These are phyloP conservation scores for Karstenula rhodostoma DNA, from an alignment of 2,329 filamentous ascomycete species.

Conservation along the genomic window DNA sequence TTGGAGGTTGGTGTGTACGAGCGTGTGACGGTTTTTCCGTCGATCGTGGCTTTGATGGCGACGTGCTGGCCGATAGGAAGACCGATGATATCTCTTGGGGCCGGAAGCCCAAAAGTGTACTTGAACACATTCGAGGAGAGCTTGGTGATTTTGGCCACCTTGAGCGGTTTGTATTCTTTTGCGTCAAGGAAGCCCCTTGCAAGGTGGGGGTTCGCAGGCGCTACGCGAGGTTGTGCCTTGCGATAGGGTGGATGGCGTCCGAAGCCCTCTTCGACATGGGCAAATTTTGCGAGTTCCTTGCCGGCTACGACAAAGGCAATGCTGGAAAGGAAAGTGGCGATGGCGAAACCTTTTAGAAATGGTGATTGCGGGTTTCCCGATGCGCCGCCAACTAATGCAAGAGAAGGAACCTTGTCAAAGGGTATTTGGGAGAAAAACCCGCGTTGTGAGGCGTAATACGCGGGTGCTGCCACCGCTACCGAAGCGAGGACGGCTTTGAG, in stretches of 20 bases:
- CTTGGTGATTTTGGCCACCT: slow-evolving; percentile 43
- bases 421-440: background rate
- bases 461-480: slow-evolving; percentile 20
- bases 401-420: background rate
- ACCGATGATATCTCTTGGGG: slow-evolving; percentile 33
- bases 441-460: slow-evolving; percentile 22
- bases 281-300: slow-evolving; percentile 54
- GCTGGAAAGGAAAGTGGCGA: slow-evolving; percentile 28
- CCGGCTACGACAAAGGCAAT: slow-evolving; percentile 24
- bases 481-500: slow-evolving; percentile 21
- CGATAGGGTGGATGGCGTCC: slow-evolving; percentile 34
- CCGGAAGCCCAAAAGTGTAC: slow-evolving; percentile 37
- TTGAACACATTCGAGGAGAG: slow-evolving; percentile 30
- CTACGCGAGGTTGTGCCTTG: slow-evolving; percentile 14
- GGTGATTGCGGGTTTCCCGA: slow-evolving; percentile 12
- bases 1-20: slow-evolving; percentile 49
- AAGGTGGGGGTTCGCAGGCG: slow-evolving; percentile 25
- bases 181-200: slow-evolving; percentile 59
- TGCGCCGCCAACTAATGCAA: slow-evolving; percentile 3
- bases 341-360: slow-evolving; percentile 26
- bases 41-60: slow-evolving; percentile 64
- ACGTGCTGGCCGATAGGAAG: slow-evolving; percentile 49
- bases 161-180: slow-evolving; percentile 57
- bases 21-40: slow-evolving; percentile 60
- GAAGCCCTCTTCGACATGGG: slow-evolving; percentile 37